Conservation (phyloP, 129 eudicot species). For the Ambrosia artemisiifolia region DNA sequence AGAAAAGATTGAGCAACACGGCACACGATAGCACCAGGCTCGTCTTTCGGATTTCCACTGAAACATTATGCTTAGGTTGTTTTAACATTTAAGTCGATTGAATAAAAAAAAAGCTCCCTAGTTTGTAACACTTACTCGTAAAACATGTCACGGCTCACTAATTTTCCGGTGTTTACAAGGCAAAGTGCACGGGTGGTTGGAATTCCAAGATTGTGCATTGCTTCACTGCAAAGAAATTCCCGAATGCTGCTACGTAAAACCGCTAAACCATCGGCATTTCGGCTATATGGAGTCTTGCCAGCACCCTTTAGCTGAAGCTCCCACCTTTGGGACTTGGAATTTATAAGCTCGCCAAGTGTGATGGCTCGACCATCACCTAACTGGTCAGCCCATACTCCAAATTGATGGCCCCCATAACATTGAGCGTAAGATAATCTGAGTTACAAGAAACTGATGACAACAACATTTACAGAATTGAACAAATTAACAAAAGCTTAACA, state of each 20-base stretch:
- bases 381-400: slow-evolving; percentile 97
- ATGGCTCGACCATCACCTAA: slow-evolving; percentile 96
- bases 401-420: slow-evolving; percentile 95
- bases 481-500: neutral
- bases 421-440: slow-evolving; percentile 76
- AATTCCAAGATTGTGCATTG: slow-evolving; percentile 79
- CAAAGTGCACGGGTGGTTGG: slow-evolving; percentile 92
- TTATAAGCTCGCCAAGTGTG: slow-evolving; percentile 73
- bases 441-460: neutral
- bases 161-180: slow-evolving; percentile 80
- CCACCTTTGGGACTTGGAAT: slow-evolving; percentile 77
- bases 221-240: slow-evolving; percentile 94
- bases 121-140: slow-evolving; percentile 66
- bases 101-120: neutral
- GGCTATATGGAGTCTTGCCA: slow-evolving; percentile 91
- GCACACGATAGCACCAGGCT: slow-evolving; percentile 94
- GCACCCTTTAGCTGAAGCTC: slow-evolving; percentile 93
- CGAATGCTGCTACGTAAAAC: slow-evolving; percentile 89
- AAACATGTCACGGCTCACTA: slow-evolving; percentile 82
- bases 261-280: slow-evolving; percentile 94
- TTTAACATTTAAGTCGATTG: slow-evolving; percentile 7
- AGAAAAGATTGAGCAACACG: slow-evolving; percentile 90
- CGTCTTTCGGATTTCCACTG: slow-evolving; percentile 97
- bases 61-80: slow-evolving; percentile 1
- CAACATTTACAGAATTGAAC: neutral